These are phyloP conservation scores for Capronia epimyces DNA, from an alignment of 2,329 filamentous ascomycete genomes.

Conservation along the genomic window DNA sequence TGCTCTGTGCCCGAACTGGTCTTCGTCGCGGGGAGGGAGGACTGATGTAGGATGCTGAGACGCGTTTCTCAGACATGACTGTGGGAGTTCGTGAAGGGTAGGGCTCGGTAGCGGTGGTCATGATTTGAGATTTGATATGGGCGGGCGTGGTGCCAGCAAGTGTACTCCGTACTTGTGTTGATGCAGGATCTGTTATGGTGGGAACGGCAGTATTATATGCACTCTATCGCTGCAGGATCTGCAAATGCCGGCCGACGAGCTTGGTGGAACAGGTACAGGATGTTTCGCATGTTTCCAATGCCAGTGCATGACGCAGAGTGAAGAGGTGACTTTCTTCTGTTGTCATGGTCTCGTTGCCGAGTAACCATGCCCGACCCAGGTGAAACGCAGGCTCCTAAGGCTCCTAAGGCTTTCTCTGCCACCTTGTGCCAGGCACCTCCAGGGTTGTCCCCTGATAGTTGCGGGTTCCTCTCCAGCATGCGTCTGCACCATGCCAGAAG, in stretches of 20 bases:
- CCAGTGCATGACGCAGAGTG: slow-evolving; percentile 2
- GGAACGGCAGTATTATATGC: slow-evolving; percentile 20
- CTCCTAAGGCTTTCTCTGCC: not conserved
- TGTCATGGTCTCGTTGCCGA: slow-evolving; percentile 11
- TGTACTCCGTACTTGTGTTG: not conserved
- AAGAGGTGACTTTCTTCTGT: slow-evolving; percentile 6
- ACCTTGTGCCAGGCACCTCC: not conserved
- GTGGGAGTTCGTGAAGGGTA: slow-evolving; percentile 22
- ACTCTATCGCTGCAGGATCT: slow-evolving; percentile 1
- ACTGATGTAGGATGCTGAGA: slow-evolving; percentile 23
- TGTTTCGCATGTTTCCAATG: not conserved
- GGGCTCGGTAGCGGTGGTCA: slow-evolving; percentile 16
- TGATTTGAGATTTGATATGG: slow-evolving; percentile 12
- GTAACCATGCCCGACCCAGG: slow-evolving; percentile 8
- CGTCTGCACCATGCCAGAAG: slow-evolving; percentile 1
- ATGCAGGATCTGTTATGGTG: slow-evolving; percentile 1
- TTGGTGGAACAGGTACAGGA: not conserved
- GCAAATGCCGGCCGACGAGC: not conserved
- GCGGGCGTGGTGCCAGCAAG: slow-evolving; percentile 2
- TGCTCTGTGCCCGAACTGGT: slow-evolving; percentile 47
- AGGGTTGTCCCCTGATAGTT: too few relatives aligned
- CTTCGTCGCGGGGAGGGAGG: slow-evolving; percentile 38
- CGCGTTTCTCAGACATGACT: slow-evolving; percentile 27
- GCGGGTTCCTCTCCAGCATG: slow-evolving; percentile 3
- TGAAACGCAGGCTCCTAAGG: slow-evolving; percentile 9